These are phyloP conservation scores for Brassica juncea DNA, from an alignment of 345 rosid genomes.

Conservation along the genomic window DNA sequence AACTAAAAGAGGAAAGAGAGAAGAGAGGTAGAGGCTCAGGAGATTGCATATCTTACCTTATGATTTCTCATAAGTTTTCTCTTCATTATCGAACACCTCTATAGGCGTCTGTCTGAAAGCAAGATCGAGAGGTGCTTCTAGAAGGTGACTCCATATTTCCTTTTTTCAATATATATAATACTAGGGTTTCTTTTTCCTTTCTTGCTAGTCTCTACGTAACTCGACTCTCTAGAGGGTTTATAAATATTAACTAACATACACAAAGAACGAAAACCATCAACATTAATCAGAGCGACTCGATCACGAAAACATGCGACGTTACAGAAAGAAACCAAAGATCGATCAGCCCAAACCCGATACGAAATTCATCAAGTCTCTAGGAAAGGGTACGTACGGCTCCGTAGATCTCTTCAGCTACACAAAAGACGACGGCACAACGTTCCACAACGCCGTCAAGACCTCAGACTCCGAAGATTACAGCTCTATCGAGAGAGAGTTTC, in stretches of 20 bases:
- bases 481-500: conserved; percentile 20
- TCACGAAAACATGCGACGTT: background rate
- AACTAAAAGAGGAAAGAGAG: background rate
- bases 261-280: background rate
- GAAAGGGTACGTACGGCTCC: conserved; percentile 32
- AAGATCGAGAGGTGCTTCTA: background rate
- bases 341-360: background rate
- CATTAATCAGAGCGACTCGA: background rate
- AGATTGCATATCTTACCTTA: background rate
- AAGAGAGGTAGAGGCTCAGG: background rate
- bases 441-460: conserved; percentile 31
- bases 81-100: too few relatives aligned
- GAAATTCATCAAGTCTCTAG: conserved; percentile 30
- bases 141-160: background rate
- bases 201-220: background rate
- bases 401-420: conserved; percentile 24
- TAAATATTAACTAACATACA: background rate
- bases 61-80: too few relatives aligned
- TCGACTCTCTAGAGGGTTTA: conserved; percentile 8
- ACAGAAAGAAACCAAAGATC: background rate
- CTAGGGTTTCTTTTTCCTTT: background rate
- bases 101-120: too few relatives aligned
- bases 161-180: background rate
- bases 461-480: background rate
- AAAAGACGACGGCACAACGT: conserved; percentile 12